Percentiles rank a stretch among this genome's conserved stretches.
Conservation (phyloP, 257 asterid genomes). For the Nicotiana sylvestris region DNA sequence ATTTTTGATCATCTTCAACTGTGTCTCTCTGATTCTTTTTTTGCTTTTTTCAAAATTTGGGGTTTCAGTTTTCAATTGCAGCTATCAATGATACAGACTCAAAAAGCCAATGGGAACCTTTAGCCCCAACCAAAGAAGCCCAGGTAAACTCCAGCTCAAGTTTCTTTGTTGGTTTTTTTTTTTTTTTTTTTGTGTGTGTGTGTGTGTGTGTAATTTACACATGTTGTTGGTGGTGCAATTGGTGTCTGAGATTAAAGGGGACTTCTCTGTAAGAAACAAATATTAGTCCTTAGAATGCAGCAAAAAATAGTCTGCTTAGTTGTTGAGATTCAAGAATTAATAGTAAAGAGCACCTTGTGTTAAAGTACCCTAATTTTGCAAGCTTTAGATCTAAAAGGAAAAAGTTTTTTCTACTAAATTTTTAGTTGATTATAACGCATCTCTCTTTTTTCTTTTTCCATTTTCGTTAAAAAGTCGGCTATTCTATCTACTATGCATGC, state of each 20-base stretch:
- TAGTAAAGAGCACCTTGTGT: background rate
- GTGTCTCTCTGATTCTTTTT: background rate
- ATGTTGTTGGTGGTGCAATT: background rate
- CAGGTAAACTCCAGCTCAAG: constrained; percentile 46
- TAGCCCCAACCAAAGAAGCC: constrained; percentile 97
- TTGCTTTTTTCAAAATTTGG: constrained; percentile 10
- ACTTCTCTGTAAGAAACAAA: background rate
- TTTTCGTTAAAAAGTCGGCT: background rate
- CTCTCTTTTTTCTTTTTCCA: background rate
- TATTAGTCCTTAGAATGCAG: background rate
- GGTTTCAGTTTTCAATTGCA: constrained; percentile 77
- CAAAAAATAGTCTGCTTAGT: background rate
- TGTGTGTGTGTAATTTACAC: background rate
- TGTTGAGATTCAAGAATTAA: background rate
- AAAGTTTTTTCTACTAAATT: background rate
- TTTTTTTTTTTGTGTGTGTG: background rate
- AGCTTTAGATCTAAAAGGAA: background rate
- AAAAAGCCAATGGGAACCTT: constrained; percentile 70
- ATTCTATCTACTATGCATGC: background rate
- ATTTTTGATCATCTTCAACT: background rate
- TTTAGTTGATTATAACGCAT: background rate
- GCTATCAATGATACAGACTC: constrained; percentile 91
- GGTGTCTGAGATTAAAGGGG: background rate
- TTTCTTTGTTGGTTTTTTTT: background rate
- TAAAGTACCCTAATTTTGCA: background rate